A percentile compares a stretch with the other conserved stretches of the same genome.
Evolutionary conservation across 2,329 filamentous ascomycete genomes (phyloP).

Genomic region (Plenodomus tracheiphilus): DNA sequence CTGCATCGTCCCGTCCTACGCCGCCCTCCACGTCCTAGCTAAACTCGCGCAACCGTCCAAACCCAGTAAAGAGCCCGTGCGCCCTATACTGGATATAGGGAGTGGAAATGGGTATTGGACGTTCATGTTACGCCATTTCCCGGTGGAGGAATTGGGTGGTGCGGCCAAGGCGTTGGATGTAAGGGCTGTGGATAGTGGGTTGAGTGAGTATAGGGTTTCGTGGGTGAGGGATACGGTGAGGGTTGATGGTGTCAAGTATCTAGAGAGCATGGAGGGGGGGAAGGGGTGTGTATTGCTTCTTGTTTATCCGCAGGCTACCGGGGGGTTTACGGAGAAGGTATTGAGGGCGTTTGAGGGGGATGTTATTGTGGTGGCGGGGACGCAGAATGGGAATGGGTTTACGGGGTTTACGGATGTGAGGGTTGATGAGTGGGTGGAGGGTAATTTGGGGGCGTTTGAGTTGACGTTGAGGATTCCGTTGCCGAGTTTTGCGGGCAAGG

Average conservation of each 20-base stretch:
- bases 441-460: conserved; percentile 61
- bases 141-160: conserved; percentile 61
- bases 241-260: conserved; percentile 62
- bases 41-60: conserved; percentile 50
- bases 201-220: conserved; percentile 68
- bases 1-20: conserved; percentile 70
- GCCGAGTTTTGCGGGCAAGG: conserved; percentile 76
- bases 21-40: conserved; percentile 64
- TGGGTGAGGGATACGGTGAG: conserved; percentile 71
- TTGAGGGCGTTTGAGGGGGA: conserved; percentile 65
- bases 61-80: conserved; percentile 41
- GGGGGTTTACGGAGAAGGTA: conserved; percentile 66
- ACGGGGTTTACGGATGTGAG: conserved; percentile 67
- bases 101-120: conserved; percentile 78
- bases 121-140: conserved; percentile 70
- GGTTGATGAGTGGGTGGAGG: conserved; percentile 68
- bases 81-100: conserved; percentile 66
- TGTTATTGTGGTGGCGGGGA: conserved; percentile 71
- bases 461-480: conserved; percentile 67
- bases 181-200: conserved; percentile 67
- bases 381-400: conserved; percentile 74
- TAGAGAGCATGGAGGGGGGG: conserved; percentile 51
- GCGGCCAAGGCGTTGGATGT: conserved; percentile 59
- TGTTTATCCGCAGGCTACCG: conserved; percentile 73
- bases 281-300: conserved; percentile 65